phyloP scores from a whole-genome alignment of 1,284 basidiomycete species.

The Trichosporon inkin region DNA sequence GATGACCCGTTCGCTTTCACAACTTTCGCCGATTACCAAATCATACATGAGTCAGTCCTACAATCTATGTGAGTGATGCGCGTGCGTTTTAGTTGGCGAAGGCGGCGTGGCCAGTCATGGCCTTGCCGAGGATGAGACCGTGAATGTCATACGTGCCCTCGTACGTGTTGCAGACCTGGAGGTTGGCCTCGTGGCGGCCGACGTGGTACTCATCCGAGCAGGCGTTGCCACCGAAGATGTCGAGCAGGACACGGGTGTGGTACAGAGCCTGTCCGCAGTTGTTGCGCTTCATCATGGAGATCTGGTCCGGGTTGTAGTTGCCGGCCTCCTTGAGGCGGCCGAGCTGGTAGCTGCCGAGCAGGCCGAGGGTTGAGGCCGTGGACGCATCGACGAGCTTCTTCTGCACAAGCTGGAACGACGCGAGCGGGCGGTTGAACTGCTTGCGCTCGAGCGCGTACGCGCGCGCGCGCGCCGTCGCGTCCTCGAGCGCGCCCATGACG shows the following conservation, averaged over 20 bases:
- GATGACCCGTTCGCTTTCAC: no score
- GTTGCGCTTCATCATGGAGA: constrained; percentile 91
- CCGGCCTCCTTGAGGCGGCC: constrained; percentile 82
- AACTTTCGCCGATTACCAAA: no score
- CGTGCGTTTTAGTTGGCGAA: constrained; percentile 21
- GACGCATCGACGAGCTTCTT: constrained; percentile 94
- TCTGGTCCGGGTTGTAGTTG: constrained; percentile 80
- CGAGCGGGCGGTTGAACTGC: constrained; percentile 85
- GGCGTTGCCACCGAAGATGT: constrained; percentile 88
- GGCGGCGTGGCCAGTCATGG: constrained; percentile 67
- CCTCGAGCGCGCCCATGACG: constrained; percentile 90
- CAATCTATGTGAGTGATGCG: no score
- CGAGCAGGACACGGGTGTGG: constrained; percentile 71
- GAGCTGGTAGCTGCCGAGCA: constrained; percentile 71
- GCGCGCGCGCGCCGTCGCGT: constrained; percentile 73
- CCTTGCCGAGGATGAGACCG: constrained; percentile 83
- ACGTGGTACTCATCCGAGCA: constrained; percentile 85
- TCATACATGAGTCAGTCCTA: no score
- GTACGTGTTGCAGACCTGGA: constrained; percentile 89
- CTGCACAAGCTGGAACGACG: constrained; percentile 92
- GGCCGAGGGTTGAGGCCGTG: constrained; percentile 76
- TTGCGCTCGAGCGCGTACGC: constrained; percentile 82
- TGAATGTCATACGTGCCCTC: constrained; percentile 78
- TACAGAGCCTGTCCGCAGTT: constrained; percentile 89
- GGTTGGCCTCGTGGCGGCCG: constrained; percentile 81